phyloP scores from a whole-genome alignment of 495 filamentous ascomycete species.

The Oleoguttula mirabilis region DNA sequence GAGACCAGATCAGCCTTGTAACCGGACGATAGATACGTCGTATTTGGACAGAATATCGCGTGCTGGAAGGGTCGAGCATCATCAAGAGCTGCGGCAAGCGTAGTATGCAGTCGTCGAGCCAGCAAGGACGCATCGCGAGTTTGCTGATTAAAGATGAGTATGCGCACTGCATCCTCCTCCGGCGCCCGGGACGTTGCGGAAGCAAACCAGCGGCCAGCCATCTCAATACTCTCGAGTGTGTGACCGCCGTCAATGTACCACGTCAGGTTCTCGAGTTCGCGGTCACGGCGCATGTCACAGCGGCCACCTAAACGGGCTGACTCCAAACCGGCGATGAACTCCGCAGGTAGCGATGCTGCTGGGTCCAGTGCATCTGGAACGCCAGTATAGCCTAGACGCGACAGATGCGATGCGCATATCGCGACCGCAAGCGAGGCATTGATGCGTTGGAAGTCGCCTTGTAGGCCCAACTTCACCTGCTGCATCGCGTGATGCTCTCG shows the following conservation, averaged over 20 bases:
- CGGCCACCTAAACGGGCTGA: slow-evolving; percentile 65
- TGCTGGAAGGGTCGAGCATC: slow-evolving; percentile 55
- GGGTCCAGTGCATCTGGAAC: slow-evolving; percentile 12
- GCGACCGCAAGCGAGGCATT: slow-evolving; percentile 79
- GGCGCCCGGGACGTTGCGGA: slow-evolving; percentile 2
- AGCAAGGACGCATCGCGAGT: slow-evolving; percentile 58
- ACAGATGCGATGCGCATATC: slow-evolving; percentile 51
- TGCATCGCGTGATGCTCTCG: slow-evolving; percentile 50
- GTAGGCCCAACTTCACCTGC: slow-evolving; percentile 57
- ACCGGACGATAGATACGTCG: slow-evolving; percentile 58
- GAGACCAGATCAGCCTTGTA: slow-evolving; percentile 70
- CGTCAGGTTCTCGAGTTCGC: slow-evolving; percentile 38
- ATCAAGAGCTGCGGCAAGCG: slow-evolving; percentile 45
- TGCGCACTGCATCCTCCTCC: slow-evolving; percentile 27
- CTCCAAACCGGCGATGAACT: slow-evolving; percentile 66
- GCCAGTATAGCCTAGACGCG: slow-evolving; percentile 18
- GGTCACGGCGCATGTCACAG: slow-evolving; percentile 62
- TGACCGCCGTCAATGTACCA: slow-evolving; percentile 94
- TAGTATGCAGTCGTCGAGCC: slow-evolving; percentile 54
- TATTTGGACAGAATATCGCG: slow-evolving; percentile 80
- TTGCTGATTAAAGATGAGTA: slow-evolving; percentile 94
- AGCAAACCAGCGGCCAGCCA: slow-evolving; percentile 72
- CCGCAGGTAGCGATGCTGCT: slow-evolving; percentile 42
- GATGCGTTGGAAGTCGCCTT: slow-evolving; percentile 69
- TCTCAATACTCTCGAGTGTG: slow-evolving; percentile 73